These are phyloP conservation scores for Rugonectria rugulosa DNA, from an alignment of 2,329 filamentous ascomycete genomes.

Conservation along the genomic window DNA sequence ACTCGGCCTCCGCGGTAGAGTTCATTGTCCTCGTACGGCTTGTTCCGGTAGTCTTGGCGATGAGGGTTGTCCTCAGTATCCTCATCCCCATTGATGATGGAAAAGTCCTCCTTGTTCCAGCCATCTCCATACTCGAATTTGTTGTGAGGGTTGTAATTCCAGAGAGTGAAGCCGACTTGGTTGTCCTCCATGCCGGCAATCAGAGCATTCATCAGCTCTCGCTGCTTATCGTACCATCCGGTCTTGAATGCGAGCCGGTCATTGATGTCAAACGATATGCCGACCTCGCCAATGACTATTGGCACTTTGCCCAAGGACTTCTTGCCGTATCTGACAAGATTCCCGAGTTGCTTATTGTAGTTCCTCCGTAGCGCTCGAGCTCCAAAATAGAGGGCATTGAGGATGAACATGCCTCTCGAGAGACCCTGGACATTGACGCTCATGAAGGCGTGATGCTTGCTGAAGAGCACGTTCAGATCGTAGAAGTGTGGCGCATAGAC, in stretches of 20 bases:
- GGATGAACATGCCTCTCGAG: conserved; percentile 49
- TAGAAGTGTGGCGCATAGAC: conserved; percentile 54
- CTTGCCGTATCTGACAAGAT: conserved; percentile 44
- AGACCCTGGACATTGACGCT: conserved; percentile 52
- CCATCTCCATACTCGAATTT: conserved; percentile 49
- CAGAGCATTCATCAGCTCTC: conserved; percentile 49
- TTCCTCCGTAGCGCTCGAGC: conserved; percentile 47
- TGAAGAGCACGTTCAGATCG: conserved; percentile 51
- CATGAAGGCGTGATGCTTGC: conserved; percentile 46
- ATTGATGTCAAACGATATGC: conserved; percentile 52
- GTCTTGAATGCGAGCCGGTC: conserved; percentile 45
- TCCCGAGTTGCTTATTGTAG: conserved; percentile 48
- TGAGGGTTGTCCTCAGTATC: conserved; percentile 37
- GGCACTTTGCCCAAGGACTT: conserved; percentile 45
- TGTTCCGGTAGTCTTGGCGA: conserved; percentile 44
- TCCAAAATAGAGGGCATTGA: conserved; percentile 51
- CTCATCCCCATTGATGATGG: conserved; percentile 47
- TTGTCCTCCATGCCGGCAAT: conserved; percentile 51
- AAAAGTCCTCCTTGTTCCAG: conserved; percentile 55
- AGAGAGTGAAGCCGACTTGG: conserved; percentile 48
- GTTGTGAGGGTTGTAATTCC: conserved; percentile 52
- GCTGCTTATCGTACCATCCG: conserved; percentile 49
- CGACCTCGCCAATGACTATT: conserved; percentile 50
- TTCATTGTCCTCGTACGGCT: conserved; percentile 42
- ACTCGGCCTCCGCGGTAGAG: conserved; percentile 49